A percentile compares a stretch with the other conserved stretches of the same genome.
Conservation (phyloP, 2,329 filamentous ascomycete genomes). For the Cylindrodendrum hubeiense region DNA sequence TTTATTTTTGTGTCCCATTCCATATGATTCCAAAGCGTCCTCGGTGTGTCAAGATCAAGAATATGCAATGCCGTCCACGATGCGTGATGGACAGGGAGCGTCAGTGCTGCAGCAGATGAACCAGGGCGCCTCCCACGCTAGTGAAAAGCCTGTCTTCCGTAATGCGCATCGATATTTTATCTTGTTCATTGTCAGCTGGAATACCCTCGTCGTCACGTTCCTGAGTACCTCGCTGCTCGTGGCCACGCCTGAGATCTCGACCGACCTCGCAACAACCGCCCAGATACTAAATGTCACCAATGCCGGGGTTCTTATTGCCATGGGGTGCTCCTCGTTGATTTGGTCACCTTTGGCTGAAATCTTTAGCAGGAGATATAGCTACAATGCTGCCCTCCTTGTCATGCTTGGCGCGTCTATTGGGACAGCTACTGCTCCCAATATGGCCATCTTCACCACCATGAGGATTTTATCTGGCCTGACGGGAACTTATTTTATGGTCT, state of each 20-base stretch:
- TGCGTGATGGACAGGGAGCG: too few species aligned
- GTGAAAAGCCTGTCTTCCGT: too few species aligned
- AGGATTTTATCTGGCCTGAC: slow-evolving; percentile 23
- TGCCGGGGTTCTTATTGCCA: slow-evolving; percentile 26
- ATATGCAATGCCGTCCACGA: too few species aligned
- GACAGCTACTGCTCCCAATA: slow-evolving; percentile 16
- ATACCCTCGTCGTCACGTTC: slow-evolving; percentile 27
- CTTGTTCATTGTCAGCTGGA: slow-evolving; percentile 36
- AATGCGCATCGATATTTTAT: slow-evolving; percentile 28
- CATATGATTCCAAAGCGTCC: too few species aligned
- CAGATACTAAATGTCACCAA: slow-evolving; percentile 30
- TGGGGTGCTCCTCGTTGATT: slow-evolving; percentile 28
- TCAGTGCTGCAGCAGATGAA: too few species aligned
- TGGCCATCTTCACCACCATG: slow-evolving; percentile 26
- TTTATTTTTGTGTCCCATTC: too few species aligned
- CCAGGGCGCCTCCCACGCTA: too few species aligned
- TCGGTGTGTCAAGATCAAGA: too few species aligned
- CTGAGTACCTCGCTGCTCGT: slow-evolving; percentile 29
- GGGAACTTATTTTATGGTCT: slow-evolving; percentile 31
- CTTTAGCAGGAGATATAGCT: slow-evolving; percentile 22
- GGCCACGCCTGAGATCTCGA: slow-evolving; percentile 31
- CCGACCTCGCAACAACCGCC: slow-evolving; percentile 11
- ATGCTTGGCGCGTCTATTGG: slow-evolving; percentile 22
- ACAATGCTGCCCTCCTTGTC: slow-evolving; percentile 25
- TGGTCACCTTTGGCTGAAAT: slow-evolving; percentile 30